Evolutionary conservation across 768 basidiomycete genomes (phyloP).

Genomic region (Fistulinella prunicolor): DNA sequence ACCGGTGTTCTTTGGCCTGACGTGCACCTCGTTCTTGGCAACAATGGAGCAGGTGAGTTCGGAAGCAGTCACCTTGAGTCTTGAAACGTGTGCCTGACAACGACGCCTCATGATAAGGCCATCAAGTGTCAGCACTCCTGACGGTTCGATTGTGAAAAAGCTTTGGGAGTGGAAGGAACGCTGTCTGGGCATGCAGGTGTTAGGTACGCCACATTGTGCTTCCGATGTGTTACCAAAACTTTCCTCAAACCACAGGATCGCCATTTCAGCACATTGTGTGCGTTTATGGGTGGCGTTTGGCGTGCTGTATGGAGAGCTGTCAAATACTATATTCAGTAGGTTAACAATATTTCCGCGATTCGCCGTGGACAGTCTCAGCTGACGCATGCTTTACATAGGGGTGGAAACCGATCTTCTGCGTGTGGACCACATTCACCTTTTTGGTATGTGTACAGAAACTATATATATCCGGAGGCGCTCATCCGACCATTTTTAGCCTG

Average conservation of each 20-base stretch:
- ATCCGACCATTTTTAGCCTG: conserved; percentile 61
- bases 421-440: conserved; percentile 56
- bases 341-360: background rate
- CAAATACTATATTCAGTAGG: conserved; percentile 49
- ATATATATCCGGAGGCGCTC: no score
- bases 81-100: no score
- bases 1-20: conserved; percentile 27
- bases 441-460: conserved; percentile 24
- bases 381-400: conserved; percentile 34
- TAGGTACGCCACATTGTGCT: conserved; percentile 26
- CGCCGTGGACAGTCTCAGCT: background rate
- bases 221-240: no score
- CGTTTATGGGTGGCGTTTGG: conserved; percentile 49
- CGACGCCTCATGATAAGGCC: no score
- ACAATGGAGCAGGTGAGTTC: conserved; percentile 56
- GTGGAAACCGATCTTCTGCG: conserved; percentile 66
- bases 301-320: conserved; percentile 75
- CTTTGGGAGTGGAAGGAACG: background rate
- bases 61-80: no score
- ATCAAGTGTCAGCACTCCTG: no score
- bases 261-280: no score
- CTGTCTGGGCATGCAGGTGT: conserved; percentile 57
- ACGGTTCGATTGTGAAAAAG: no score
- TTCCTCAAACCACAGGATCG: no score
- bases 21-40: conserved; percentile 35